Percentiles rank a stretch among this genome's conserved stretches.
phyloP scores from a whole-genome alignment of 441 rosid genomes.

The Populus hybrid region DNA sequence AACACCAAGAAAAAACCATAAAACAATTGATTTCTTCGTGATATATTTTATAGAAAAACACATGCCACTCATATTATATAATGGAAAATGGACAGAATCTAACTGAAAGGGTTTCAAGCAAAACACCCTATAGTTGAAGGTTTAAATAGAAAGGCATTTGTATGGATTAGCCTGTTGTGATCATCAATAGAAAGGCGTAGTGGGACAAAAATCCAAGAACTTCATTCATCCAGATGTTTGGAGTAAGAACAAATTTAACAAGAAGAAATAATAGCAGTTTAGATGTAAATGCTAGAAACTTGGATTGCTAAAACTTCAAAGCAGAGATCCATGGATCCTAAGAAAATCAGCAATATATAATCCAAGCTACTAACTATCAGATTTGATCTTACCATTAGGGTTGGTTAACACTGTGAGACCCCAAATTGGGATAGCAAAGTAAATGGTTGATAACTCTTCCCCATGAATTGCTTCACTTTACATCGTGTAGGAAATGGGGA shows the following conservation, averaged over 20 bases:
- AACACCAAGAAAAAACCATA: too few species aligned
- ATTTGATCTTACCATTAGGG: constrained; percentile 9
- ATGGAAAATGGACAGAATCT: too few species aligned
- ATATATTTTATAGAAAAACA: too few species aligned
- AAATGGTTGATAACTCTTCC: background rate
- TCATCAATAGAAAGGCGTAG: too few species aligned
- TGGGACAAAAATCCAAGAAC: too few species aligned
- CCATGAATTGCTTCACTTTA: background rate
- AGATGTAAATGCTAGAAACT: background rate
- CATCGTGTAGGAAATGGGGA: constrained; percentile 1
- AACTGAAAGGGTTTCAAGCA: too few species aligned
- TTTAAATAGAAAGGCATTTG: too few species aligned
- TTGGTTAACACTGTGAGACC: background rate
- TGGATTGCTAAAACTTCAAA: background rate
- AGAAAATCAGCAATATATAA: background rate
- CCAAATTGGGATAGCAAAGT: background rate
- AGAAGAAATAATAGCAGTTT: background rate
- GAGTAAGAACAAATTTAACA: background rate
- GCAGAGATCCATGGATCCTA: background rate
- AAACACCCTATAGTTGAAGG: too few species aligned
- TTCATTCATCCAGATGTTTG: background rate
- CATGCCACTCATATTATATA: too few species aligned
- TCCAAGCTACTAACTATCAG: background rate
- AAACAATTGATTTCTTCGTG: too few species aligned
- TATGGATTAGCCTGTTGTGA: too few species aligned